phyloP scores from a whole-genome alignment of 2,329 filamentous ascomycete genomes.

The Stemphylium lycopersici region DNA sequence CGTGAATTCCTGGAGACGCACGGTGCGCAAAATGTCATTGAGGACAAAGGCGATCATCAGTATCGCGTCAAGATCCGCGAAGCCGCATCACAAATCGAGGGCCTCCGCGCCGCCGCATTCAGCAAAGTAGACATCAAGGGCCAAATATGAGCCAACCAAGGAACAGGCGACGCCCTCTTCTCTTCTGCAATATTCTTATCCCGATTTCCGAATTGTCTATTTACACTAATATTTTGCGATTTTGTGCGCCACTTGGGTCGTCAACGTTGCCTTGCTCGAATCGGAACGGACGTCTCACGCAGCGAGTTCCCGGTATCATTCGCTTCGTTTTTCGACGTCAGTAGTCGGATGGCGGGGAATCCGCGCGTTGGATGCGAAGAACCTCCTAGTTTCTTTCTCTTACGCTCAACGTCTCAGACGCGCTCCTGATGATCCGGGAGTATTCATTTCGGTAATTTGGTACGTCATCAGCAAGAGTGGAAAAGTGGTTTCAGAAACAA shows the following conservation, averaged over 20 bases:
- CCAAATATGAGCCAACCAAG: slow-evolving; percentile 72
- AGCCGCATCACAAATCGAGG: slow-evolving; percentile 70
- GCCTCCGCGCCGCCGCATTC: slow-evolving; percentile 75
- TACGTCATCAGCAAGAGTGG: slow-evolving; percentile 25
- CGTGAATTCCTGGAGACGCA: slow-evolving; percentile 88
- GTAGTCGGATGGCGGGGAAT: slow-evolving; percentile 39
- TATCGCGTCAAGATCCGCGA: slow-evolving; percentile 65
- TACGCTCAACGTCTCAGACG: slow-evolving; percentile 37
- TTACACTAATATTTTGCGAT: slow-evolving; percentile 24
- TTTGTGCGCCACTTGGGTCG: slow-evolving; percentile 30
- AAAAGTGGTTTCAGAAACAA: slow-evolving; percentile 22
- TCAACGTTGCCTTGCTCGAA: background rate
- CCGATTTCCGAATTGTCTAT: slow-evolving; percentile 15
- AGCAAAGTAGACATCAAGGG: slow-evolving; percentile 94
- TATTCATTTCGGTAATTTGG: slow-evolving; percentile 16
- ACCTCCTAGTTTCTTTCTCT: slow-evolving; percentile 37
- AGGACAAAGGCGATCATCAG: slow-evolving; percentile 68
- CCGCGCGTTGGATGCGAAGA: slow-evolving; percentile 40
- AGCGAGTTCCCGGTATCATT: slow-evolving; percentile 31
- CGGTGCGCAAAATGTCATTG: slow-evolving; percentile 74
- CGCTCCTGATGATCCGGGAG: slow-evolving; percentile 16
- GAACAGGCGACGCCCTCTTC: slow-evolving; percentile 12
- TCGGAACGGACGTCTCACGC: slow-evolving; percentile 24
- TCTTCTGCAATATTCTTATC: slow-evolving; percentile 8
- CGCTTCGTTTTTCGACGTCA: slow-evolving; percentile 31